Conservation (phyloP, 176 grass and related monocot species). For the Zizania latifolia region DNA sequence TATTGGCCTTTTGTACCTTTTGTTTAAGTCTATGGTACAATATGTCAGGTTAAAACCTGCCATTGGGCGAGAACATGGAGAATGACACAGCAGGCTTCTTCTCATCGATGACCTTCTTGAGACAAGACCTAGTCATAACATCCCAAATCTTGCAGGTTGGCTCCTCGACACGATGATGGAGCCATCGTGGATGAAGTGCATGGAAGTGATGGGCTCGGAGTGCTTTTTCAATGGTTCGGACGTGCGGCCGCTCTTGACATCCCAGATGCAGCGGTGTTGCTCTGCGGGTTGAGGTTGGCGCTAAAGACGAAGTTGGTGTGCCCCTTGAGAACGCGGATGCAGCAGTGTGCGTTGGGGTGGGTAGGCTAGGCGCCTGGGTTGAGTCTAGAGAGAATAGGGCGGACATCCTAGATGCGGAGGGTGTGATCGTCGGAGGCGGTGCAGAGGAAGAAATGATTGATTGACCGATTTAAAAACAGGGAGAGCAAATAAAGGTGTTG, state of each 20-base stretch:
- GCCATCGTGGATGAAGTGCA: constrained; percentile 73
- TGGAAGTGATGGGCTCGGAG: constrained; percentile 63
- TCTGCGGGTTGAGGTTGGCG: constrained; percentile 84
- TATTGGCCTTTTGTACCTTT: neutral
- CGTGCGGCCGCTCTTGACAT: constrained; percentile 48
- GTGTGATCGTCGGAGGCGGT: constrained; percentile 81
- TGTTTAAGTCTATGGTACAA: neutral
- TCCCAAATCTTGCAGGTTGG: constrained; percentile 97
- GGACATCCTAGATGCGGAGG: too few species aligned
- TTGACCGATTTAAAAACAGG: too few species aligned
- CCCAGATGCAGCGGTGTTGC: constrained; percentile 70
- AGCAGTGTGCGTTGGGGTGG: constrained; percentile 35
- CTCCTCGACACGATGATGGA: constrained; percentile 84
- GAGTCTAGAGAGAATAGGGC: constrained; percentile 36
- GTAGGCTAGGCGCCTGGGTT: neutral
- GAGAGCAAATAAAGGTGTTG: too few species aligned
- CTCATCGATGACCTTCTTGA: too few species aligned
- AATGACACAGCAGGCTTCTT: too few species aligned
- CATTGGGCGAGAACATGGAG: too few species aligned
- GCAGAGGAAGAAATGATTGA: too few species aligned
- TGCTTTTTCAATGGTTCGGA: constrained; percentile 61
- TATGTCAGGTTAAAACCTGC: neutral
- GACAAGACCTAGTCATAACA: too few species aligned
- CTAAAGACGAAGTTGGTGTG: too few species aligned
- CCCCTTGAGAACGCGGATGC: constrained; percentile 59